Evolutionary conservation across 1,284 basidiomycete species (phyloP), one percentile per base, ranked within the genome.

Genomic region (Porphyrellus sp.): DNA sequence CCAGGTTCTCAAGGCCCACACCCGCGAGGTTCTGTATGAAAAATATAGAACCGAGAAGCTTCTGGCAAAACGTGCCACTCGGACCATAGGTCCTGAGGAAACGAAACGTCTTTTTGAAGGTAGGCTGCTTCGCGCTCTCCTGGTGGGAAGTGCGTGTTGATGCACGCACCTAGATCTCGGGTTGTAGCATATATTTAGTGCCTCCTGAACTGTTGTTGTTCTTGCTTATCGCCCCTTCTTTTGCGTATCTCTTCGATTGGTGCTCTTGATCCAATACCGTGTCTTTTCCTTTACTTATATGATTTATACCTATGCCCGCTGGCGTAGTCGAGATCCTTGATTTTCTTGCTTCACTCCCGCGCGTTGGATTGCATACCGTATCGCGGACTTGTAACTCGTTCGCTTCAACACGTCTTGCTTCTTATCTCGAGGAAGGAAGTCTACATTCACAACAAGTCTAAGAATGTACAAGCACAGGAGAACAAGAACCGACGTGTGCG

Each of bases 1-100:
- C 41, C 64, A 90, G 89, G 76, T 87, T 63, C 75, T 92, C 52
- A 91, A 90, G 72, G 81, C 75, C 49, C 81, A 83, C 55, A 91
- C 89, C 39, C 86, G 83, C 61, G 88, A 92, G 64, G 87, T 90
- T 51, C 70, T 91, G 67, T 92, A 92, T 66, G 89, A 92, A 72
- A 85, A 81, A 62, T 92, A 82, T 70, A 77, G 89, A 62, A 91
- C 89, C 1, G 88, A 92, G 74, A 91, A 91, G 69, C 78, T 92
- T 51, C 80, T 92, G 18, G 88, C 87, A 27, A 78, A 89, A 56
- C 83, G 89, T 55, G 89, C 87, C 24, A 91, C 89, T 27, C 77
- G 78, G 60, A 80, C 84, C 58, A 89, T 91, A 61, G 81, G 83
- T 51, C 84, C 87, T 49, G 83, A 83, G 56, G 81, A 89, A 64